Percentiles rank a stretch among this genome's conserved stretches.
phyloP scores from a whole-genome alignment of 2,329 filamentous ascomycete genomes.

The Diaporthe citri region DNA sequence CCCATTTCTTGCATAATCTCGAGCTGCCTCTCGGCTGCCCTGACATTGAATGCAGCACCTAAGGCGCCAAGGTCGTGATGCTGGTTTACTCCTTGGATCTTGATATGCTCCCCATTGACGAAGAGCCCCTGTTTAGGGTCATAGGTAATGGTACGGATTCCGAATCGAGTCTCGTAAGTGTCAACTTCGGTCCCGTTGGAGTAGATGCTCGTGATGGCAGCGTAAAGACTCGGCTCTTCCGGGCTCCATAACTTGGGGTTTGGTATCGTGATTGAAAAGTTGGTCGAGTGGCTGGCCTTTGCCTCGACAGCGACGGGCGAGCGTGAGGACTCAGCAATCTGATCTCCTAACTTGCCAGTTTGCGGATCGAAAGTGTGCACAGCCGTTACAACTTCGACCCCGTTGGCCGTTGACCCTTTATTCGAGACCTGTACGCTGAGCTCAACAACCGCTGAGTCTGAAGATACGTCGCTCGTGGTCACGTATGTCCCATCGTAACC shows the following conservation, averaged over 20 bases:
- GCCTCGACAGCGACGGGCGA: constrained; percentile 48
- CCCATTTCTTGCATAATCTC: constrained; percentile 64
- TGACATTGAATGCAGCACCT: constrained; percentile 63
- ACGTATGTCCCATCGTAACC: constrained; percentile 64
- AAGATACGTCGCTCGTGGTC: constrained; percentile 59
- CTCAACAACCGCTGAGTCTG: constrained; percentile 57
- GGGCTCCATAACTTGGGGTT: constrained; percentile 64
- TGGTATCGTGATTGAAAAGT: constrained; percentile 50
- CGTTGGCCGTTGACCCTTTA: constrained; percentile 46
- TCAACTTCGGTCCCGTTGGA: constrained; percentile 50
- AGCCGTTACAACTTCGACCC: constrained; percentile 56
- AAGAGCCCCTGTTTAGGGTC: constrained; percentile 55
- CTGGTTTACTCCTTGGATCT: constrained; percentile 61
- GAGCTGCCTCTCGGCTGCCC: constrained; percentile 62
- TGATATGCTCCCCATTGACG: constrained; percentile 60
- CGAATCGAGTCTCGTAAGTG: constrained; percentile 63
- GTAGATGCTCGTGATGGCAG: constrained; percentile 57
- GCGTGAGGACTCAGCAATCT: constrained; percentile 52
- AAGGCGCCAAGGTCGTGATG: constrained; percentile 66
- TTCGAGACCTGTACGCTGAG: constrained; percentile 62
- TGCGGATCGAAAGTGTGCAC: constrained; percentile 54
- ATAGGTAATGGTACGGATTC: constrained; percentile 59
- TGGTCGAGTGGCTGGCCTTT: constrained; percentile 50
- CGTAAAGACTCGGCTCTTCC: constrained; percentile 61
- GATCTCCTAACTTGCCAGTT: constrained; percentile 46